Conservation (phyloP, 1,139 yeast species). For the Zhuliangozyma blackwelliae region DNA sequence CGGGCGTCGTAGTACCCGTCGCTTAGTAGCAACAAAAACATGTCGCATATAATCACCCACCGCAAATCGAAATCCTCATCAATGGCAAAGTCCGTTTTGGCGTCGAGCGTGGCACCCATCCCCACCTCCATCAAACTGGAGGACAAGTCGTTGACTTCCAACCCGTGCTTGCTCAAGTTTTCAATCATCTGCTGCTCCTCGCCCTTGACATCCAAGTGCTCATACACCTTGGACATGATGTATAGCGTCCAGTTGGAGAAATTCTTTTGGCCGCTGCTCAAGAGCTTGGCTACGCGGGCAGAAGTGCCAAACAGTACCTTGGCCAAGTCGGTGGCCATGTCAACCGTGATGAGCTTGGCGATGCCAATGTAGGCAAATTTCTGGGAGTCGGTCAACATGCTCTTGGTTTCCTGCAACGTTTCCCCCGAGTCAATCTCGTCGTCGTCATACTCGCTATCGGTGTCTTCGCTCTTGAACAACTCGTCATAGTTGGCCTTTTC, state of each 20-base stretch:
- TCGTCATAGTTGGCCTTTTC: constrained; percentile 21
- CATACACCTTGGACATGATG: constrained; percentile 66
- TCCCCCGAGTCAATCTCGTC: constrained; percentile 49
- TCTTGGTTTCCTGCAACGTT: constrained; percentile 75
- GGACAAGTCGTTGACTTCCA: constrained; percentile 67
- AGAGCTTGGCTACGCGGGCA: constrained; percentile 50
- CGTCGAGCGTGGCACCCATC: constrained; percentile 25
- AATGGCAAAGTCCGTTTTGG: constrained; percentile 5
- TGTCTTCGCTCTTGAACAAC: constrained; percentile 16
- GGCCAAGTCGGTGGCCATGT: constrained; percentile 79
- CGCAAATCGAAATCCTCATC: constrained; percentile 58
- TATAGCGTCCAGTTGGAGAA: constrained; percentile 83
- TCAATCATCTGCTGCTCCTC: constrained; percentile 89
- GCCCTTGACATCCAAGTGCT: constrained; percentile 69
- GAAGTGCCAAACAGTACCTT: constrained; percentile 50
- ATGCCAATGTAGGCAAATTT: constrained; percentile 91
- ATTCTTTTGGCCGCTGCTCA: constrained; percentile 72
- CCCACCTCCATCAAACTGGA: constrained; percentile 48
- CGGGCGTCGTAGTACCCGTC: constrained; percentile 90
- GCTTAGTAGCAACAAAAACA: constrained; percentile 72
- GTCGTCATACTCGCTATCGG: constrained; percentile 27
- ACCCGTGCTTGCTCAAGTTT: constrained; percentile 77
- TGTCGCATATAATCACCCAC: constrained; percentile 92
- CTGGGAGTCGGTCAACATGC: constrained; percentile 77
- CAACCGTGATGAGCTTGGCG: constrained; percentile 68